phyloP scores from a whole-genome alignment of 768 basidiomycete genomes.

The Kwoniella europaea region DNA sequence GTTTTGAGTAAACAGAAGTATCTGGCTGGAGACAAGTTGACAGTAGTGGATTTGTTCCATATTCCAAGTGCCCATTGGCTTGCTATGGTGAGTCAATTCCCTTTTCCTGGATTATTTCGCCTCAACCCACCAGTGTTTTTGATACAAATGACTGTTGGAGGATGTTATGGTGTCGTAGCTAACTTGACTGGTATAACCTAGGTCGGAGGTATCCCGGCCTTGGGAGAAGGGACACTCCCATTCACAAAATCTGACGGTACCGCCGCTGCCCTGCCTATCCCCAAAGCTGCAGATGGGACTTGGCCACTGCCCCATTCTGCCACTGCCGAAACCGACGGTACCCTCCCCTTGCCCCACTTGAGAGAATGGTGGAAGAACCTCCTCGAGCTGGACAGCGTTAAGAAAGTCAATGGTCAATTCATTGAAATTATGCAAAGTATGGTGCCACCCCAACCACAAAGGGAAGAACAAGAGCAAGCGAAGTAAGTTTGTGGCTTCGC shows the following conservation, averaged over 20 bases:
- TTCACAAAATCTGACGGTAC: not conserved
- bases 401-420: constrained; percentile 8
- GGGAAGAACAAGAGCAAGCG: not conserved
- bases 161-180: too few species aligned
- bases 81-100: not conserved
- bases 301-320: not conserved
- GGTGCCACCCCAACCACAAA: not conserved
- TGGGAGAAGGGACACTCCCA: not conserved
- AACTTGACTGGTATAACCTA: not conserved
- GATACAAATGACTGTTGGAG: too few species aligned
- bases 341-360: constrained; percentile 2
- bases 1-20: constrained; percentile 68
- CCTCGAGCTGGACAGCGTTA: constrained; percentile 4
- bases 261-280: not conserved
- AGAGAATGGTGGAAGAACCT: constrained; percentile 7
- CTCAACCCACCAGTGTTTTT: too few species aligned
- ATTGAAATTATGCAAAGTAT: not conserved
- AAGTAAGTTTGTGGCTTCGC: not conserved
- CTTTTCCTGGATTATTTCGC: too few species aligned
- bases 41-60: constrained; percentile 68
- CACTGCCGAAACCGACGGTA: not conserved
- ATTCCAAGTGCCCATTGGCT: constrained; percentile 56
- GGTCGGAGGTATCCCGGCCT: not conserved
- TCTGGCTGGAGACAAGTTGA: constrained; percentile 62
- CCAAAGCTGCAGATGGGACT: not conserved